Base-by-base conservation (phyloP, 106 monocot species). In the Agapanthus africanus region DNA sequence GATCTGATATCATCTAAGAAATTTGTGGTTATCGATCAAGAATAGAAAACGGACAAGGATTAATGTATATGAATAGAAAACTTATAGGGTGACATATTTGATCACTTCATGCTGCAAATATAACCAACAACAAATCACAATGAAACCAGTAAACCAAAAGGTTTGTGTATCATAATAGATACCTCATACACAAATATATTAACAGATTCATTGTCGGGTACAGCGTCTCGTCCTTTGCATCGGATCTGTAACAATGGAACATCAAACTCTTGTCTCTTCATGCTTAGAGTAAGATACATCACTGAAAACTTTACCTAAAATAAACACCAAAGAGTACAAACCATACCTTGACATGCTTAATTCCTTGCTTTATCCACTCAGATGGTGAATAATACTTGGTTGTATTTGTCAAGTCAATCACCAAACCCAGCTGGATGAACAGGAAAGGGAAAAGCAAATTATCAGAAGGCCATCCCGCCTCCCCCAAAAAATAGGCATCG, bases 331-430 rank as follows among this genome's bases (percentile, higher is more conserved):
- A 21, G 27, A 42, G 15, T 37, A 35, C 8, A 50, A 42, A n/a
- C 65, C 79, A 78, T 65, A 89, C 95, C 86, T 91, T 95, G 46
- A 80, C 70, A 80, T 95, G 76, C 61, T 95, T 91, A 51, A 88
- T 89, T 68, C 95, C 95, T 64, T 80, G 88, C 70, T 72, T 91
- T 38, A 79, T 86, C 79, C 80, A 91, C 73, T 95, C 95, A 70
- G 75, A 63, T 67, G 83, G 50, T 38, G 85, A 76, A 80, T 95
- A 95, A 64, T 95, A 95, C 6, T 91, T 81, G 21, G 74, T 77
- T 16, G 86, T 91, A 82, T 95, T 91, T 80, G 95, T 97, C 76
- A 97, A 91, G 71, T 97, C 95, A 74, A 97, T 66, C 28, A 97
- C 88, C 82, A 97, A 73, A 44, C 95, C 95, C 67, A 97, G 72